phyloP scores from a whole-genome alignment of 768 basidiomycete genomes.

The Trichaptum fuscoviolaceum region DNA sequence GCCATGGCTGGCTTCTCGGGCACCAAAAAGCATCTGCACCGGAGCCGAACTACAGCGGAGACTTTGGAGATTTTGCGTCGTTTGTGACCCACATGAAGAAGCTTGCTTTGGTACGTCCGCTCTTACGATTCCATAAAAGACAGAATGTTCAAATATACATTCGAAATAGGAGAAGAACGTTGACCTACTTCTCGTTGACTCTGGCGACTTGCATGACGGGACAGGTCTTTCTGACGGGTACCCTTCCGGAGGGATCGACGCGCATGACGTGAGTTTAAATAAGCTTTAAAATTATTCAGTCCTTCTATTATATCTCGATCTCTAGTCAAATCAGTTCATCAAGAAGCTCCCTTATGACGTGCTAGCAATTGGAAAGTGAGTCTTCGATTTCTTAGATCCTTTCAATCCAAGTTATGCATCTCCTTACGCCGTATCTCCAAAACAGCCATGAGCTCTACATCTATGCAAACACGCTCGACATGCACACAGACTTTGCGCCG shows the following conservation, averaged over 20 bases:
- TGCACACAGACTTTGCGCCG: slow-evolving; percentile 19
- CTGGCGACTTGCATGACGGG: slow-evolving; percentile 19
- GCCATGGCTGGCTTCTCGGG: slow-evolving; percentile 36
- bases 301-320: background rate
- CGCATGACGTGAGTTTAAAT: slow-evolving; percentile 14
- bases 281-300: slow-evolving; percentile 2
- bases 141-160: background rate
- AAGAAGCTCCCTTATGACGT: slow-evolving; percentile 33
- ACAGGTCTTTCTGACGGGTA: slow-evolving; percentile 29
- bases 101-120: slow-evolving; percentile 20
- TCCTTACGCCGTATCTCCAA: background rate
- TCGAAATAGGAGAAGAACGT: slow-evolving; percentile 21
- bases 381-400: background rate
- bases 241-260: slow-evolving; percentile 17
- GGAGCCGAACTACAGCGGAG: slow-evolving; percentile 26
- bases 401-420: background rate
- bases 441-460: slow-evolving; percentile 32
- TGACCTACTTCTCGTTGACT: slow-evolving; percentile 36
- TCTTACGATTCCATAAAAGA: background rate
- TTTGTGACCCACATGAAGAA: slow-evolving; percentile 34
- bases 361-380: slow-evolving; percentile 34
- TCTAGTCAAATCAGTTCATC: slow-evolving; percentile 27
- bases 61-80: slow-evolving; percentile 32
- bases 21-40: slow-evolving; percentile 26
- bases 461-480: slow-evolving; percentile 13